Conservation (phyloP, 2,329 filamentous ascomycete genomes). For the Beauveria pseudobassiana region DNA sequence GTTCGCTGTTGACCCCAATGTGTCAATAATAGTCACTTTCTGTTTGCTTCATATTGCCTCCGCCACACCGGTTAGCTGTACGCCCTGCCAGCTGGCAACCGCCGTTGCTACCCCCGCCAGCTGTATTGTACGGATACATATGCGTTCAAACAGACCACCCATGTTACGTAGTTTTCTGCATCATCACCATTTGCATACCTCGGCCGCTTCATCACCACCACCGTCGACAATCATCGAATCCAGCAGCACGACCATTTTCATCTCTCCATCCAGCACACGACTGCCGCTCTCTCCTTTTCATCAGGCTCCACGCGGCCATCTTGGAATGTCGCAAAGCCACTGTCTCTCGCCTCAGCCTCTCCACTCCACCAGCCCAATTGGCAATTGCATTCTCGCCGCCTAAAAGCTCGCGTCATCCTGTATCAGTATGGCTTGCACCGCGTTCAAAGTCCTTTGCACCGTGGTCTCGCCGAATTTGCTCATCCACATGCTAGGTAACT, state of each 20-base stretch:
- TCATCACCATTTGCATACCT: background rate
- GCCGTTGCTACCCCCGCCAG: background rate
- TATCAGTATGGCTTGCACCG: background rate
- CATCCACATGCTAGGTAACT: background rate
- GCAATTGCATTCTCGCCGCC: background rate
- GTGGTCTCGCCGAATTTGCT: background rate
- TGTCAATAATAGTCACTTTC: background rate
- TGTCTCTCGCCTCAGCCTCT: background rate
- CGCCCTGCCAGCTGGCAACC: background rate
- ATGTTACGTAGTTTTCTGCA: background rate
- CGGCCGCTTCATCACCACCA: background rate
- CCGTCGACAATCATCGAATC: background rate
- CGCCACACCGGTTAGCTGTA: background rate
- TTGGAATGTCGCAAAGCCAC: constrained; percentile 8
- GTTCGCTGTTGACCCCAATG: no score
- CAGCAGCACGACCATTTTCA: background rate
- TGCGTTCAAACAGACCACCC: background rate
- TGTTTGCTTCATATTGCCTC: background rate
- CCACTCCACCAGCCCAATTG: background rate
- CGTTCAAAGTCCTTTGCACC: background rate
- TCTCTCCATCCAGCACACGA: background rate
- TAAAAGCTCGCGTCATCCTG: constrained; percentile 5
- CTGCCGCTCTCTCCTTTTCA: background rate
- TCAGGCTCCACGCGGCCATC: background rate
- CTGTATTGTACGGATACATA: background rate